Conservation (phyloP, 176 grass and related monocot species). For the Chrysopogon serrulatus region DNA sequence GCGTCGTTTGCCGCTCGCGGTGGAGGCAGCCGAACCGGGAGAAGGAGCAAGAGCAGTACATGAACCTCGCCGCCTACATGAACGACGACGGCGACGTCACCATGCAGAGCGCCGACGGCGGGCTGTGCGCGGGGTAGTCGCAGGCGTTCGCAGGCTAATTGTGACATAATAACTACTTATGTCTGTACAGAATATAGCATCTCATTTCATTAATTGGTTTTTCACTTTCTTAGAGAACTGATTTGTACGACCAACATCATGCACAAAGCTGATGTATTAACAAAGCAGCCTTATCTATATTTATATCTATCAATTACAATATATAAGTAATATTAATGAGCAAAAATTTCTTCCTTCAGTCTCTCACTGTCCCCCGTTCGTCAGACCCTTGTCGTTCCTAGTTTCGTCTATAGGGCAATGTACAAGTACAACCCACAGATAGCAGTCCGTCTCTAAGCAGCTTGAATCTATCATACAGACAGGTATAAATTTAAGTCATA, state of each 20-base stretch:
- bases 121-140: constrained; percentile 37
- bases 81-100: constrained; percentile 27
- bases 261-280: constrained; percentile 7
- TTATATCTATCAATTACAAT: too few relatives aligned
- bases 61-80: constrained; percentile 77
- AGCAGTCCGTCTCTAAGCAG: too few relatives aligned
- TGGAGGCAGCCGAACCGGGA: constrained; percentile 60
- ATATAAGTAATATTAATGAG: too few relatives aligned
- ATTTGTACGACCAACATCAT: neutral
- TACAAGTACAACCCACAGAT: too few relatives aligned
- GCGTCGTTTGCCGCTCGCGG: constrained; percentile 83
- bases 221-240: constrained; percentile 6
- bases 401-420: too few relatives aligned
- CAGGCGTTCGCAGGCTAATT: neutral
- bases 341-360: too few relatives aligned
- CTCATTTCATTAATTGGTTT: constrained; percentile 8
- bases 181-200: constrained; percentile 22
- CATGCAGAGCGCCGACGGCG: constrained; percentile 31
- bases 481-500: too few relatives aligned
- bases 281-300: neutral
- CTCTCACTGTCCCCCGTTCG: too few relatives aligned
- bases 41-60: constrained; percentile 37
- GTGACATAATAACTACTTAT: neutral
- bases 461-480: too few relatives aligned
- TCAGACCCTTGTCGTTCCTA: too few relatives aligned